These are phyloP conservation scores for Cutaneotrichosporon cutaneum DNA, from an alignment of 1,284 basidiomycete species.

Conservation along the genomic window DNA sequence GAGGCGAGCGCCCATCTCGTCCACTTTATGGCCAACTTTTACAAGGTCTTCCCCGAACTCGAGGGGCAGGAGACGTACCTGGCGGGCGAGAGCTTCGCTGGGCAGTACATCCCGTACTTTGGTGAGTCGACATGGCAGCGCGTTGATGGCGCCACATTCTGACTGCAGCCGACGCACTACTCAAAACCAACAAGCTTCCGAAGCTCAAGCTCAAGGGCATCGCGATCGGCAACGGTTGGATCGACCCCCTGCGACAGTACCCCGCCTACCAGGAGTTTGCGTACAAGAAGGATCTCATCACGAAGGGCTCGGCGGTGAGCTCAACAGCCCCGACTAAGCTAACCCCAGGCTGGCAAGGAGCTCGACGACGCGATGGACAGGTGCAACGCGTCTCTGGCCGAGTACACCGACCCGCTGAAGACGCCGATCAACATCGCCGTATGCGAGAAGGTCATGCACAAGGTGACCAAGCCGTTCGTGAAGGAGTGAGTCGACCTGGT, in stretches of 20 bases:
- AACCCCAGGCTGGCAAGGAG: slow-evolving; percentile 61
- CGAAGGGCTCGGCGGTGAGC: slow-evolving; percentile 67
- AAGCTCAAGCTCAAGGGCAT: slow-evolving; percentile 64
- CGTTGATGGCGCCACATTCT: not conserved
- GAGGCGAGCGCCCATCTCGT: slow-evolving; percentile 78
- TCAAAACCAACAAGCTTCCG: slow-evolving; percentile 63
- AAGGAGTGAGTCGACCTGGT: slow-evolving; percentile 60
- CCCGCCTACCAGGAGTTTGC: slow-evolving; percentile 86
- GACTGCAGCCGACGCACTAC: slow-evolving; percentile 65
- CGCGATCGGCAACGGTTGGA: slow-evolving; percentile 97
- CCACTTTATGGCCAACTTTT: slow-evolving; percentile 83
- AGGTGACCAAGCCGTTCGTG: slow-evolving; percentile 63
- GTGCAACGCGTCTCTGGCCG: slow-evolving; percentile 62
- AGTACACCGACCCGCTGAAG: slow-evolving; percentile 49
- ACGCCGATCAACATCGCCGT: slow-evolving; percentile 62
- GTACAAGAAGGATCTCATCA: slow-evolving; percentile 73
- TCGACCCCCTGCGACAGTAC: slow-evolving; percentile 85
- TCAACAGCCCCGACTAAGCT: not conserved
- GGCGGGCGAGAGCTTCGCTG: slow-evolving; percentile 92
- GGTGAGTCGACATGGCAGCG: too few species aligned
- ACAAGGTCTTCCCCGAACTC: slow-evolving; percentile 87
- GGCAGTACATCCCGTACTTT: slow-evolving; percentile 98
- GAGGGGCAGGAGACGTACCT: slow-evolving; percentile 83
- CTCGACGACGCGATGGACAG: slow-evolving; percentile 63
- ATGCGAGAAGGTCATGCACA: slow-evolving; percentile 68